These are phyloP conservation scores for Xylariaceae sp. DNA, from an alignment of 2,329 filamentous ascomycete species.

Conservation along the genomic window DNA sequence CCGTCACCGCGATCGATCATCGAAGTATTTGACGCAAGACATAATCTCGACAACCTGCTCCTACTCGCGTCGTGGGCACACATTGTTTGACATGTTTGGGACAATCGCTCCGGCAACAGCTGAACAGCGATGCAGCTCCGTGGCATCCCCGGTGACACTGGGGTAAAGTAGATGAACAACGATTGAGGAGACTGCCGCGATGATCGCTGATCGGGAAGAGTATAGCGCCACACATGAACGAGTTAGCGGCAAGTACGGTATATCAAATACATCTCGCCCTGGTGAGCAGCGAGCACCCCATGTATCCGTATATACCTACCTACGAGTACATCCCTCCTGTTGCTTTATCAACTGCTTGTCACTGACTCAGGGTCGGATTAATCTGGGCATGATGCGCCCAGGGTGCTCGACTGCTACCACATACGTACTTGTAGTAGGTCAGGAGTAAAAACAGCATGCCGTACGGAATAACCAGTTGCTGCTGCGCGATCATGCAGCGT, in stretches of 20 bases:
- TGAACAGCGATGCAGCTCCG: slow-evolving; percentile 6
- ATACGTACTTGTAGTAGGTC: too few species aligned
- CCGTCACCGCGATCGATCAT: slow-evolving; percentile 7
- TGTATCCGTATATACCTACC: too few species aligned
- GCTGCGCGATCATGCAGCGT: slow-evolving; percentile 10
- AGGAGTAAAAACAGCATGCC: neutral
- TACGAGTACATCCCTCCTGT: slow-evolving; percentile 1
- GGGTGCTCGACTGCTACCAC: slow-evolving; percentile 7
- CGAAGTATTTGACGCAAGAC: slow-evolving; percentile 6
- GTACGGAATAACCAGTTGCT: neutral
- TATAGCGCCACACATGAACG: neutral
- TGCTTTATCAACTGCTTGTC: slow-evolving; percentile 3
- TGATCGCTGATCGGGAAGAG: slow-evolving; percentile 21
- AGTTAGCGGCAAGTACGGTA: slow-evolving; percentile 10
- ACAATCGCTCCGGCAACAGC: slow-evolving; percentile 10
- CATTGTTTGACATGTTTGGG: slow-evolving; percentile 15
- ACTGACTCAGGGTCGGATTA: neutral
- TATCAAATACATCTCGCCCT: too few species aligned
- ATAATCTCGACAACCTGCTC: neutral
- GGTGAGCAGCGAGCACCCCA: too few species aligned
- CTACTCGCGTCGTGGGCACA: neutral
- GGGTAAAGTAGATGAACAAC: slow-evolving; percentile 10
- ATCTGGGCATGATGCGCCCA: slow-evolving; percentile 5
- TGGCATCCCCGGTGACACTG: slow-evolving; percentile 10
- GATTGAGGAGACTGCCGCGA: slow-evolving; percentile 1